These are phyloP conservation scores for Cadophora gregata DNA, from an alignment of 2,329 filamentous ascomycete genomes.

Conservation along the genomic window DNA sequence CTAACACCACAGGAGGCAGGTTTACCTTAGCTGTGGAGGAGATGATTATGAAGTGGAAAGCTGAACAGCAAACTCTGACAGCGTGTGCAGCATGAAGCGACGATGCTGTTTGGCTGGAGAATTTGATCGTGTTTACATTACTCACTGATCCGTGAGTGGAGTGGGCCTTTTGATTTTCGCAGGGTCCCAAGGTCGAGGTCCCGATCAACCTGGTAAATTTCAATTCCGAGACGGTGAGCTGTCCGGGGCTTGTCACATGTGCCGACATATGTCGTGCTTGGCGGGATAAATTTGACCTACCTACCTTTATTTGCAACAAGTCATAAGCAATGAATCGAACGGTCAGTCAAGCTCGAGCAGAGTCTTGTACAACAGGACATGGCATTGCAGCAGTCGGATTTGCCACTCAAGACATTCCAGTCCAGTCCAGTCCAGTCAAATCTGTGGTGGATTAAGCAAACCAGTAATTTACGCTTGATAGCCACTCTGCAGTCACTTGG, in stretches of 20 bases:
- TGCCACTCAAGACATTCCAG: not conserved
- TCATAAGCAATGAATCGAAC: not conserved
- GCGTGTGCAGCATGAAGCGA: not conserved
- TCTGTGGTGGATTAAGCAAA: constrained; percentile 11
- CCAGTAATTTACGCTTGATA: constrained; percentile 4
- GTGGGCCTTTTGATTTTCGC: constrained; percentile 18
- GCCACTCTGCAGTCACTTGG: constrained; percentile 7
- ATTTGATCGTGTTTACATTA: constrained; percentile 18
- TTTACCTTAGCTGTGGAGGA: constrained; percentile 5
- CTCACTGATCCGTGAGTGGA: not conserved
- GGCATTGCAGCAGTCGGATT: not conserved
- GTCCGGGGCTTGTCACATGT: not conserved
- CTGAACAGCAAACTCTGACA: constrained; percentile 7
- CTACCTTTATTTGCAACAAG: not conserved
- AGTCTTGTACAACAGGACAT: not conserved
- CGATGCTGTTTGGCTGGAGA: not conserved
- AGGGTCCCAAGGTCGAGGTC: not conserved
- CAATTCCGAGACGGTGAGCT: constrained; percentile 12
- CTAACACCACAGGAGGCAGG: too few species aligned
- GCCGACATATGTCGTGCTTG: not conserved
- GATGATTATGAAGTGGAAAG: constrained; percentile 2
- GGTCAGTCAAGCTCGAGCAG: not conserved
- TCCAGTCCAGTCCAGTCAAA: too few species aligned
- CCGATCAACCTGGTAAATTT: constrained; percentile 10
- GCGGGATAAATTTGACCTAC: not conserved